phyloP scores from a whole-genome alignment of 305 asterid genomes.

The Ilex paraguariensis region DNA sequence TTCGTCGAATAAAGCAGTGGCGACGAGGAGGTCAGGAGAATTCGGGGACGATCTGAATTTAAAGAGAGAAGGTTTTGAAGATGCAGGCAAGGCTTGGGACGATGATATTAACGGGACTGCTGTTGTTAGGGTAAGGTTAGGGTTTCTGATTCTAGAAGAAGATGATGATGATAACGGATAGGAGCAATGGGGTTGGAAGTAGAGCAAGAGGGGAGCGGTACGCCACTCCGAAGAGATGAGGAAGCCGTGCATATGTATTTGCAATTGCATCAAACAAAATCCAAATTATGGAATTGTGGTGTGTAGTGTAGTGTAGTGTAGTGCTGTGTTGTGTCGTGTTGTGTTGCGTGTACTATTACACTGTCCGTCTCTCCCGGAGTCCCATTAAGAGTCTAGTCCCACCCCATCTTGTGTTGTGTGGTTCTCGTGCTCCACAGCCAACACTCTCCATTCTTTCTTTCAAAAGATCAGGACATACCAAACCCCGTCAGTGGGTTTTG shows the following conservation, averaged over 20 bases:
- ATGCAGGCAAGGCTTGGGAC: not conserved
- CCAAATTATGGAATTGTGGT: too few relatives aligned
- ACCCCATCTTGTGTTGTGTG: too few relatives aligned
- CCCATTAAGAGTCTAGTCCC: too few relatives aligned
- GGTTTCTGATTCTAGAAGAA: not conserved
- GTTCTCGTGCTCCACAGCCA: too few relatives aligned
- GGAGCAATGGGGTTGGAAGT: not conserved
- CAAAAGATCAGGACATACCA: too few relatives aligned
- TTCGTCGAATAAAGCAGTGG: not conserved
- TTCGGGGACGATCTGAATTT: not conserved
- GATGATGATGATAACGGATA: not conserved
- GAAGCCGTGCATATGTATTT: not conserved
- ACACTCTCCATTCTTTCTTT: too few relatives aligned
- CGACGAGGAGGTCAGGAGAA: slow-evolving; percentile 11
- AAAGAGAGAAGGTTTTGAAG: not conserved
- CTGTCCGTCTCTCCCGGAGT: too few relatives aligned
- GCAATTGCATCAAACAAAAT: too few relatives aligned
- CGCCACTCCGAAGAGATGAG: not conserved
- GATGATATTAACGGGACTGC: not conserved
- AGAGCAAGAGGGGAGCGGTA: not conserved
- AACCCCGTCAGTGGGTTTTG: too few relatives aligned
- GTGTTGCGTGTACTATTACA: too few relatives aligned
- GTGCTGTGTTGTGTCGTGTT: too few relatives aligned
- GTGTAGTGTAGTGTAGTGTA: too few relatives aligned
- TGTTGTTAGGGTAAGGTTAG: not conserved